A percentile compares a stretch with the other conserved stretches of the same genome.
phyloP scores from a whole-genome alignment of 2,329 filamentous ascomycete species.

The Didymella lethalis region DNA sequence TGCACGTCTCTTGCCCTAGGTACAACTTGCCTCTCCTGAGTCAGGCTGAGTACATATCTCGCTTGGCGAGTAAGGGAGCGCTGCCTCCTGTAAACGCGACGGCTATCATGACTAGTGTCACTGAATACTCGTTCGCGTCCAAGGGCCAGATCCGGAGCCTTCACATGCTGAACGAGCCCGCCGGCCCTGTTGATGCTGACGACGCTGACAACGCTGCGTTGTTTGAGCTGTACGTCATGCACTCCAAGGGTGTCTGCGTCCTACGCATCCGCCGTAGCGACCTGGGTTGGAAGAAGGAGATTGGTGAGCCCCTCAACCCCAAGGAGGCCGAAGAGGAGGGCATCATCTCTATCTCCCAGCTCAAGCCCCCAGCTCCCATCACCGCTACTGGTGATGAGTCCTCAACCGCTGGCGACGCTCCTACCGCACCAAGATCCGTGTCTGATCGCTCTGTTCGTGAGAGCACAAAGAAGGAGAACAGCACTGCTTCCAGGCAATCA shows the following conservation, averaged over 20 bases:
- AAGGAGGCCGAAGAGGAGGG: slow-evolving; percentile 79
- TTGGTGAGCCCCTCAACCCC: slow-evolving; percentile 80
- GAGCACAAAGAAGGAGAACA: slow-evolving; percentile 48
- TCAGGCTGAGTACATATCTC: slow-evolving; percentile 86
- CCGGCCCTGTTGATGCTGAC: slow-evolving; percentile 64
- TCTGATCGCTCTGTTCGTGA: slow-evolving; percentile 50
- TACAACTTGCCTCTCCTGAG: slow-evolving; percentile 83
- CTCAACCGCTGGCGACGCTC: slow-evolving; percentile 50
- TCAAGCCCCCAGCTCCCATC: slow-evolving; percentile 54
- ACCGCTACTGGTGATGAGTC: slow-evolving; percentile 38
- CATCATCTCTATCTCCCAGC: slow-evolving; percentile 75
- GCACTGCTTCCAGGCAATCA: slow-evolving; percentile 43
- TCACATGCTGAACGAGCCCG: slow-evolving; percentile 80
- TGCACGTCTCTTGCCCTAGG: slow-evolving; percentile 91
- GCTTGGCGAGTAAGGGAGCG: slow-evolving; percentile 67
- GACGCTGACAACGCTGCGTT: slow-evolving; percentile 72
- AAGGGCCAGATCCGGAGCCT: slow-evolving; percentile 88
- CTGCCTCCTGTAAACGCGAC: slow-evolving; percentile 87
- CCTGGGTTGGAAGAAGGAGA: slow-evolving; percentile 85
- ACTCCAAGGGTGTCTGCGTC: slow-evolving; percentile 95
- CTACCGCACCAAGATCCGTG: slow-evolving; percentile 42
- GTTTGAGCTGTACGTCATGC: slow-evolving; percentile 97
- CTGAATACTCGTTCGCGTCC: slow-evolving; percentile 90
- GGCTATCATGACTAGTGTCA: slow-evolving; percentile 94
- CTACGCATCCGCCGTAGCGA: slow-evolving; percentile 86